A percentile compares a stretch with the other conserved stretches of the same genome.
phyloP scores from a whole-genome alignment of 805 yeast species.

The Saccharomycopsis sp. region DNA sequence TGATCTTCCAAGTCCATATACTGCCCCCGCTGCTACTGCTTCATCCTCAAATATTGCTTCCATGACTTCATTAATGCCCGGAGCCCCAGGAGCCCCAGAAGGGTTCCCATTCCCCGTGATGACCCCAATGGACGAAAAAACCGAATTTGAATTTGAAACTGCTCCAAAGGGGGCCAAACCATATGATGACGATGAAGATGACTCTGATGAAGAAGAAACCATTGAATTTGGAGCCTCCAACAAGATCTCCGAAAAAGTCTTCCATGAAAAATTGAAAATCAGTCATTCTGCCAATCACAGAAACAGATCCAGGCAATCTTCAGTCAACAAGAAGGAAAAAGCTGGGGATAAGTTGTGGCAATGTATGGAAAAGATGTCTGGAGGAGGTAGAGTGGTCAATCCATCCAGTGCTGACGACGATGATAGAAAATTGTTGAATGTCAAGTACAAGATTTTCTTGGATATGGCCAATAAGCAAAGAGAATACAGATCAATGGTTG shows the following conservation, averaged over 20 bases:
- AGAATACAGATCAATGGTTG: constrained; percentile 63
- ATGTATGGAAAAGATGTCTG: constrained; percentile 75
- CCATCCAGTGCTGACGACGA: constrained; percentile 52
- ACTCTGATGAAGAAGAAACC: constrained; percentile 38
- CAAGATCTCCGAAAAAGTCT: constrained; percentile 40
- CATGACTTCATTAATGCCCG: constrained; percentile 30
- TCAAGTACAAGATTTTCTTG: constrained; percentile 76
- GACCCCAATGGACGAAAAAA: constrained; percentile 28
- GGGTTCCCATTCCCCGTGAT: constrained; percentile 41
- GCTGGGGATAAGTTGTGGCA: constrained; percentile 71
- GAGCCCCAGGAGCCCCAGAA: constrained; percentile 23
- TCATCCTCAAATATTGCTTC: constrained; percentile 48
- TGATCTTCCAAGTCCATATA: constrained; percentile 53
- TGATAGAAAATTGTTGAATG: constrained; percentile 60
- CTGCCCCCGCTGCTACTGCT: constrained; percentile 74
- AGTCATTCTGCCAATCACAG: not conserved
- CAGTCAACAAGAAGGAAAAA: constrained; percentile 17
- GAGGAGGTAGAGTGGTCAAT: constrained; percentile 67
- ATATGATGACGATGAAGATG: constrained; percentile 30
- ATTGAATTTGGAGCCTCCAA: constrained; percentile 52
- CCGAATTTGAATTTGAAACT: constrained; percentile 24
- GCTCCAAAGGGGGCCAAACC: too few species aligned
- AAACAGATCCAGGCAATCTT: not conserved
- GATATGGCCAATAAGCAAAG: constrained; percentile 82
- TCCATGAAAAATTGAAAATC: constrained; percentile 22